phyloP scores from a whole-genome alignment of 176 grass and related monocot genomes.

The Musa acuminata region DNA sequence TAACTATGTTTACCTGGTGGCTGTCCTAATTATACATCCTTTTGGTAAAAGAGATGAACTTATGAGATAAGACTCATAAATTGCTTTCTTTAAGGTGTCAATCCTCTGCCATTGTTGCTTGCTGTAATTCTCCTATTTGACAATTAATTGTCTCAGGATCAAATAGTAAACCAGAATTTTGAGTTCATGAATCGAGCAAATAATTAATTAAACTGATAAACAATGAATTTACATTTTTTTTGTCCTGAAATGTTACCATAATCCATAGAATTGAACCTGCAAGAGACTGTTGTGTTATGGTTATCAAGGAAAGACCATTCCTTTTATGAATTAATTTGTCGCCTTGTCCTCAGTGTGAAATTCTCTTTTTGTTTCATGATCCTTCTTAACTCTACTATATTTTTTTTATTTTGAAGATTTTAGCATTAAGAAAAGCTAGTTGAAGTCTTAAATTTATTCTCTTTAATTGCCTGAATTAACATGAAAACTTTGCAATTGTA shows the following conservation, averaged over 20 bases:
- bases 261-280: neutral
- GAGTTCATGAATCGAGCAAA: neutral
- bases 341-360: neutral
- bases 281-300: too few species aligned
- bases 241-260: neutral
- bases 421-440: too few species aligned
- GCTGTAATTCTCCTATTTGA: neutral
- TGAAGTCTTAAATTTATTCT: too few species aligned
- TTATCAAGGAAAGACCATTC: neutral
- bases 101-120: neutral
- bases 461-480: too few species aligned
- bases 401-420: too few species aligned
- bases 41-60: neutral
- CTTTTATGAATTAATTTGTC: neutral
- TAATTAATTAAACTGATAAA: neutral
- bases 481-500: too few species aligned
- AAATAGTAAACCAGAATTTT: neutral
- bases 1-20: neutral
- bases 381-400: too few species aligned
- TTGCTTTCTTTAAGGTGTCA: neutral
- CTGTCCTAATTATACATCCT: neutral
- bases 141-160: neutral
- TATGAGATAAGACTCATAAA: neutral
- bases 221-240: neutral
- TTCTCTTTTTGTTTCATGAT: too few species aligned